Evolutionary conservation across 2,329 filamentous ascomycete genomes (phyloP).

Genomic region (Tolypocladium tropicale): DNA sequence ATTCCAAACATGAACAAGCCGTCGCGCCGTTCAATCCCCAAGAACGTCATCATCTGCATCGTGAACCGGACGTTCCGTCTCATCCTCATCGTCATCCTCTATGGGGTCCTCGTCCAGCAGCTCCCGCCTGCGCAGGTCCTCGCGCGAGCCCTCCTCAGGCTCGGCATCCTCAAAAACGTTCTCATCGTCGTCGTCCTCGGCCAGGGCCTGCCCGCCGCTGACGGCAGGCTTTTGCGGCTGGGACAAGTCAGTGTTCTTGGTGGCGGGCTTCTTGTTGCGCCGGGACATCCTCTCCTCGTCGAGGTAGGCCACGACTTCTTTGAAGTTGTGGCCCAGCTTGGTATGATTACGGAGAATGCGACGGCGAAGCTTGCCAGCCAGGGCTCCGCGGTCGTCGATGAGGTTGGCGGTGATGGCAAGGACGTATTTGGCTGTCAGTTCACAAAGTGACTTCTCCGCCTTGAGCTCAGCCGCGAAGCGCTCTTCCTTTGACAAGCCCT

Average conservation of each 20-base stretch:
- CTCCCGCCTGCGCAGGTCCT: constrained; percentile 46
- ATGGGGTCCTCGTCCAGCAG: constrained; percentile 40
- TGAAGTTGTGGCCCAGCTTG: constrained; percentile 77
- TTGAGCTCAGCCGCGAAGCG: constrained; percentile 57
- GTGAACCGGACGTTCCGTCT: constrained; percentile 19
- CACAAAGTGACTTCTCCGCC: constrained; percentile 77
- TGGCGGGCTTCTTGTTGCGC: constrained; percentile 27
- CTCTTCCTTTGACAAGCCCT: constrained; percentile 44
- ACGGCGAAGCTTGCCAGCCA: constrained; percentile 54
- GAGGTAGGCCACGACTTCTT: constrained; percentile 70
- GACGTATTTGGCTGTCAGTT: constrained; percentile 75
- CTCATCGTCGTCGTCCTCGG: constrained; percentile 30
- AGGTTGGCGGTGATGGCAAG: constrained; percentile 67
- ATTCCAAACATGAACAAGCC: neutral
- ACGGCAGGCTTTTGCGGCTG: constrained; percentile 21
- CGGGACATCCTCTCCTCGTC: constrained; percentile 54
- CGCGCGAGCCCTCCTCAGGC: constrained; percentile 47
- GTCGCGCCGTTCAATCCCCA: constrained; percentile 27
- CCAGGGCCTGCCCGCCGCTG: constrained; percentile 35
- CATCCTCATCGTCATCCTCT: constrained; percentile 22
- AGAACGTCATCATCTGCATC: constrained; percentile 34
- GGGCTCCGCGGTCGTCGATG: constrained; percentile 53
- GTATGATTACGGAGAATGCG: constrained; percentile 69
- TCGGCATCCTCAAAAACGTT: constrained; percentile 37
- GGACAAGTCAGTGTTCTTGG: constrained; percentile 13